These are phyloP conservation scores for Curvularia lunata DNA, from an alignment of 2,329 filamentous ascomycete species.

Conservation along the genomic window DNA sequence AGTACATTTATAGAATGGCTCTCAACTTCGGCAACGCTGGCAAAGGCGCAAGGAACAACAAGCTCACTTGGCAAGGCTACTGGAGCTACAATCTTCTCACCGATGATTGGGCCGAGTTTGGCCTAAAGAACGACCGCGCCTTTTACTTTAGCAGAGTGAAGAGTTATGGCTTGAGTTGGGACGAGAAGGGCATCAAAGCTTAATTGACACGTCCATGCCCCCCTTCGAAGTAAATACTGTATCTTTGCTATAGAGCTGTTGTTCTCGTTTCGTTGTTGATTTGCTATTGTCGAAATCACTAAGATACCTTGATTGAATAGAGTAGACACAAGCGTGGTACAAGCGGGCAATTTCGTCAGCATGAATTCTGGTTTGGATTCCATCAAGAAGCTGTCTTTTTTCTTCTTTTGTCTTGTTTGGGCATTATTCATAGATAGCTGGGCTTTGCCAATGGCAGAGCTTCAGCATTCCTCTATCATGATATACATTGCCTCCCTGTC, in stretches of 20 bases:
- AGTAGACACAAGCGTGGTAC: background rate
- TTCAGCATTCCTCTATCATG: slow-evolving; percentile 28
- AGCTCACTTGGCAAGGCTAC: slow-evolving; percentile 85
- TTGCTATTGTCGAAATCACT: background rate
- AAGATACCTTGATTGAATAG: background rate
- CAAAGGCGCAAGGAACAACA: slow-evolving; percentile 74
- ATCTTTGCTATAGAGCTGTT: background rate
- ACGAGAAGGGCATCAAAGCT: slow-evolving; percentile 25
- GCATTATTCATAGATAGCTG: slow-evolving; percentile 45
- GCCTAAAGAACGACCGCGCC: slow-evolving; percentile 64
- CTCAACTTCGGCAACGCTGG: slow-evolving; percentile 71
- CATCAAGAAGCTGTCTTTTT: slow-evolving; percentile 2
- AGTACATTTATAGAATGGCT: slow-evolving; percentile 87
- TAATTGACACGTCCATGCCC: background rate
- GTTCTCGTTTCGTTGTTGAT: background rate
- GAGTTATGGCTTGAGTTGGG: slow-evolving; percentile 60
- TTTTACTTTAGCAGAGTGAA: slow-evolving; percentile 68
- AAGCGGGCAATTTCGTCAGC: background rate
- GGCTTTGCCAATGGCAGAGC: slow-evolving; percentile 21
- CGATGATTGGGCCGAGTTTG: slow-evolving; percentile 88
- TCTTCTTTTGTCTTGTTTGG: slow-evolving; percentile 21
- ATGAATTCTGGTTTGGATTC: slow-evolving; percentile 1
- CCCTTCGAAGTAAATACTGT: background rate
- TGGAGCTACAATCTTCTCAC: slow-evolving; percentile 90
- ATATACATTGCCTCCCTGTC: slow-evolving; percentile 25